Percentiles rank a stretch among this genome's conserved stretches.
These are phyloP conservation scores for Trichoderma sp. DNA, from an alignment of 2,329 filamentous ascomycete genomes.

Conservation along the genomic window DNA sequence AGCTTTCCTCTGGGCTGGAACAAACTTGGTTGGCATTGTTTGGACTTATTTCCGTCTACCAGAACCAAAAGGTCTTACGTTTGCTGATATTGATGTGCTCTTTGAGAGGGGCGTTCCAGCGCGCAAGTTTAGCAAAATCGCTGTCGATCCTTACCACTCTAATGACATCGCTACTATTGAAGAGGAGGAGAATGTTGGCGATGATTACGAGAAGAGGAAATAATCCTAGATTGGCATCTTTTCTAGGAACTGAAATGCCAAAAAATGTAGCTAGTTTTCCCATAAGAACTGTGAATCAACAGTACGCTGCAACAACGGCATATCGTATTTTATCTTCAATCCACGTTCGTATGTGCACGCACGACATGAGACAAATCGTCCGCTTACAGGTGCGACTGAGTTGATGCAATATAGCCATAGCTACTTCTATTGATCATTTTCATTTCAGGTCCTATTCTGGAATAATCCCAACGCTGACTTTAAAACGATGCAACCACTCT, in stretches of 20 bases:
- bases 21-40: neutral
- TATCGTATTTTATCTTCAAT: neutral
- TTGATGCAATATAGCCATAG: neutral
- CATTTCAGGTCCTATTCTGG: neutral
- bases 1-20: neutral
- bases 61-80: neutral
- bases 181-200: neutral
- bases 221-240: neutral
- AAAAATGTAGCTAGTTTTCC: too few relatives aligned
- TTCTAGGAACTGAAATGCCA: too few relatives aligned
- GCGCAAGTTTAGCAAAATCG: neutral
- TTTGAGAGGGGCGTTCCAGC: neutral
- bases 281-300: too few relatives aligned
- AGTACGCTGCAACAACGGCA: neutral
- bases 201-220: neutral
- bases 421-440: neutral
- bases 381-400: neutral
- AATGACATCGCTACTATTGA: neutral
- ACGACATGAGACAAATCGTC: neutral
- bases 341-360: neutral
- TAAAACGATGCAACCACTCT: neutral
- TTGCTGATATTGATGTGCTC: neutral
- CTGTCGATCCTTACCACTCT: neutral
- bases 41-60: neutral
- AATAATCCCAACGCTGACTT: neutral